Base-by-base conservation (phyloP, 176 grass and related monocot genomes). In the Aegilops bicornis region DNA sequence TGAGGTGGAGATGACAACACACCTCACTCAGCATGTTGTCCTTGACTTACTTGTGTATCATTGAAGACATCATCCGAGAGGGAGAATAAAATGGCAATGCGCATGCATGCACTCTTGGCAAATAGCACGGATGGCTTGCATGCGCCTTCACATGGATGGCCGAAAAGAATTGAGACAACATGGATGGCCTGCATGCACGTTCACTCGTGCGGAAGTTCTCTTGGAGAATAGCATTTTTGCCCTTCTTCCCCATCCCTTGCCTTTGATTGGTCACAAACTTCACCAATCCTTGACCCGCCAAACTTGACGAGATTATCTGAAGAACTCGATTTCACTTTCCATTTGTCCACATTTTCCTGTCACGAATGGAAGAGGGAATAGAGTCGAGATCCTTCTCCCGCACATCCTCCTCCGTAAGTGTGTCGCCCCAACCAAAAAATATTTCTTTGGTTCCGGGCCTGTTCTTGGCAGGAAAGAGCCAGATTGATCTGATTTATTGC, bases 341-440 rank as follows among this genome's bases (percentile, higher is more conserved):
- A 31, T 60, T 89, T 60, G 8, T 19, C 3, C 2, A 36, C 33
- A 85, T 68, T 74, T 73, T 68, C 27, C 27, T 23, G 7, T 27
- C 43, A n/a, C 5, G 67, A 19, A 90, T 90, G 89, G 89, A 87
- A 48, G 84, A 84, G 10, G 25, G 35, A 75, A 45, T 36, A 8
- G 85, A 90, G 16, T 35, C 58, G 24, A 79, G 65, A 84, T 84
- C 89, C 5, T 90, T 87, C 59, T 87, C n/a, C 85, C 85, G 80
- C 75, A 89, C 86, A 61, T 88, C 89, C 40, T 94, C 89, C 27
- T 83, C 60, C 59, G 92, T 94, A 89, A 87, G 89, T 63, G 24
- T 37, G 63, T 81, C 60, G 0, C 27, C 45, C 70, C 6, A 59
- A 61, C 29, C 33, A n/a, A 2, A 30, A 59, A 47, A 33, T 3